These are phyloP conservation scores for Rhodotorula babjevae DNA, from an alignment of 768 basidiomycete species.

Conservation along the genomic window DNA sequence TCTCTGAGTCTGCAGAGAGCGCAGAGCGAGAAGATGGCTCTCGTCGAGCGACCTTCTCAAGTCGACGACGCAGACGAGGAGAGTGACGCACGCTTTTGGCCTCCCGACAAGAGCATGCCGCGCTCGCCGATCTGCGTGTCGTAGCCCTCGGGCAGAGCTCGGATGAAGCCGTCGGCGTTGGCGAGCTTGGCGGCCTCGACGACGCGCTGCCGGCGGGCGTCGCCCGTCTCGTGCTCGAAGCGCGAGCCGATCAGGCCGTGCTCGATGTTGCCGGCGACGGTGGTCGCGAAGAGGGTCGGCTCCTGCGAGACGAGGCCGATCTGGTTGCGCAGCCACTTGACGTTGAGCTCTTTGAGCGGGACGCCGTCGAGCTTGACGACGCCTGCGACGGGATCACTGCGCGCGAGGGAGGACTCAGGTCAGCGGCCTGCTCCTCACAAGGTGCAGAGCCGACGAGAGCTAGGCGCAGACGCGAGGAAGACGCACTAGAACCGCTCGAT, in stretches of 20 bases:
- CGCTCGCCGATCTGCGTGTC: conserved; percentile 49
- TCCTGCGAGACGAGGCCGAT: conserved; percentile 51
- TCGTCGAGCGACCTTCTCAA: too few relatives aligned
- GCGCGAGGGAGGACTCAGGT: background rate
- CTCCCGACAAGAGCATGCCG: conserved; percentile 53
- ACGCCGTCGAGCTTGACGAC: conserved; percentile 49
- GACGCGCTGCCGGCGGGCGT: conserved; percentile 49
- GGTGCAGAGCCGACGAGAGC: too few relatives aligned
- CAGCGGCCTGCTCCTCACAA: background rate
- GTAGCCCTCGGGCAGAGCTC: conserved; percentile 50
- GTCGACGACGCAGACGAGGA: background rate
- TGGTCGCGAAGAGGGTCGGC: conserved; percentile 50
- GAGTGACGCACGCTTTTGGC: conserved; percentile 43
- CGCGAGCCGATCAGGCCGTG: conserved; percentile 52
- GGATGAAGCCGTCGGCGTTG: conserved; percentile 54
- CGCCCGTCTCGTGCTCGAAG: conserved; percentile 47
- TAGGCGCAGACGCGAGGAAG: too few relatives aligned
- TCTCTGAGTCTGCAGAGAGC: background rate
- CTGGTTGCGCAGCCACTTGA: conserved; percentile 47
- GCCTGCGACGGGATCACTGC: conserved; percentile 50
- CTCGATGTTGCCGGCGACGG: conserved; percentile 52
- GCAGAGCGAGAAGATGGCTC: too few relatives aligned
- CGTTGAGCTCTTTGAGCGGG: conserved; percentile 50
- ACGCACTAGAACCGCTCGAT: conserved; percentile 45
- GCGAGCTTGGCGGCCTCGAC: conserved; percentile 51